Base-by-base conservation (phyloP, 768 basidiomycete species). In the Hemileccinum impolitum region DNA sequence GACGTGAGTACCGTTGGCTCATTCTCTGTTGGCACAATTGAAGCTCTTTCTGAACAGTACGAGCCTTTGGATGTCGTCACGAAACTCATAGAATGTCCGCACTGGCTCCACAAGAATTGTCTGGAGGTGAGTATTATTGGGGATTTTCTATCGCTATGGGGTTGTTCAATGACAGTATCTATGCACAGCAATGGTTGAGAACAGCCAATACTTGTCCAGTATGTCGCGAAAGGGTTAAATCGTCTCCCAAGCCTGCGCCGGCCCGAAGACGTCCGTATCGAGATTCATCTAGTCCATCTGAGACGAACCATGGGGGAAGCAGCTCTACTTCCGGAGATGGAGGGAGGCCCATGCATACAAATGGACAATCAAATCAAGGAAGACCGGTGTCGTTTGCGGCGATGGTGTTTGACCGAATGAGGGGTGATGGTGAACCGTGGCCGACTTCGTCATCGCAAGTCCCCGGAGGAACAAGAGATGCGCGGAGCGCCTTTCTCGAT, bases 31-130 rank as follows among this genome's bases (percentile, higher is more conserved):
- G 8, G 10, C 1, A 17, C 38, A 21, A 53, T 18, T n/a, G 34
- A 18, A 38, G 14, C 32, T 28, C 43, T 25, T 56, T 38, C 49
- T 39, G 39, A 52, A 40, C 46, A 91, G 89, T 92, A 91, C 54
- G 68, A 72, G 45, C 70, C 76, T 3, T 63, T 66, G n/a, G 89
- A 90, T 55, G 57, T 71, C 3, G 76, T 90, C 9, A 73, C 84
- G 47, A 87, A 83, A 55, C 74, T 90, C 6, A 69, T 75, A 21
- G 81, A 82, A 45, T 92, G 90, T 54, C 67, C 80, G 1, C 90
- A 92, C 66, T 92, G 88, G 87, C 67, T 90, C 55, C 90, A 92
- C 64, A 80, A 82, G 59, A 75, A 72, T 17, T 92, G 90, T 70
- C 65, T 92, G 23, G 75, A 85, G 72, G 88, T 88, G 45, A n/a